phyloP scores from a whole-genome alignment of 805 yeast species.

The Starmerella khaoyaiensis region DNA sequence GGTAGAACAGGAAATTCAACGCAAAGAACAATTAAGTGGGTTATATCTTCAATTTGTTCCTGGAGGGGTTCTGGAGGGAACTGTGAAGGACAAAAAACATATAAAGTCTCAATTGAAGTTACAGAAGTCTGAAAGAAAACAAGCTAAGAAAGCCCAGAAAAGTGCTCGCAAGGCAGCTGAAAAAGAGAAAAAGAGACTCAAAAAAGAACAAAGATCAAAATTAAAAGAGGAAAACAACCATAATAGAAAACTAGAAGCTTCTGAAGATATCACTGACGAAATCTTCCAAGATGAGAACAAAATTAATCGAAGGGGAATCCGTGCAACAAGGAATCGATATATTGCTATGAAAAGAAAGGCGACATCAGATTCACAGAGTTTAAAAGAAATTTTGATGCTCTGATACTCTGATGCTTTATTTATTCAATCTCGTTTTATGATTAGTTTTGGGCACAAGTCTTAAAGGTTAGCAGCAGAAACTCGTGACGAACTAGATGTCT shows the following conservation, averaged over 20 bases:
- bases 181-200: conserved; percentile 2
- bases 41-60: conserved; percentile 72
- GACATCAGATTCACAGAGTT: conserved; percentile 73
- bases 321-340: conserved; percentile 73
- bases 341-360: conserved; percentile 86
- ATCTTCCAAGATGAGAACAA: neutral
- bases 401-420: too few species aligned
- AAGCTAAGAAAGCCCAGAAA: conserved; percentile 9
- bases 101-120: conserved; percentile 23
- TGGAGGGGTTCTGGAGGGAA: conserved; percentile 53
- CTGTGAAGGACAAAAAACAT: conserved; percentile 20
- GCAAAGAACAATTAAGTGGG: conserved; percentile 57
- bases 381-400: conserved; percentile 88
- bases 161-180: neutral
- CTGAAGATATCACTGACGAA: neutral
- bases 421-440: too few species aligned
- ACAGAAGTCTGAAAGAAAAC: conserved; percentile 17
- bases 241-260: neutral
- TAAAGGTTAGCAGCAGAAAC: neutral
- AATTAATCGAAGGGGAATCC: conserved; percentile 36
- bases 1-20: conserved; percentile 35
- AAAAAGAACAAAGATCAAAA: neutral
- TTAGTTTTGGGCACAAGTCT: too few species aligned
- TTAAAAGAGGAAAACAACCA: neutral
- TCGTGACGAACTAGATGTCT: neutral